Evolutionary conservation across 371 early-diverging fungal species (phyloP), one percentile per base, ranked within the genome.

Genomic region (Fennellomyces sp.): DNA sequence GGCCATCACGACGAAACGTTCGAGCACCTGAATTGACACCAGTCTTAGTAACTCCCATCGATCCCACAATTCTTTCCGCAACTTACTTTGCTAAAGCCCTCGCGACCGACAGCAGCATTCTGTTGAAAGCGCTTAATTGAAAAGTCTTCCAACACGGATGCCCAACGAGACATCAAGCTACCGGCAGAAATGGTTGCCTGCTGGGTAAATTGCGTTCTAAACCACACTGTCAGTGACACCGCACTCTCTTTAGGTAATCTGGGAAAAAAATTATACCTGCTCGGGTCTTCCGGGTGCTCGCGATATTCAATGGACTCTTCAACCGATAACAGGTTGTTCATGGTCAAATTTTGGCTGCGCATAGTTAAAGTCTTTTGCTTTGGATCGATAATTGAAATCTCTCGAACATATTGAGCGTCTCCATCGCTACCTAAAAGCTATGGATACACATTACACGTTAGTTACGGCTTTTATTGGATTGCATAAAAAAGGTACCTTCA

Each of bases 371-470:
- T 83, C 63, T 88, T 80, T 28, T 85, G 69, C 30, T 79, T 78
- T 6, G 94, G 95, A 68, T 97, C 94, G 45, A 95, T 86, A 26
- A 85, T 86, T 21, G 88, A 88, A 50, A 91, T 87, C 77, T 97
- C 97, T 52, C 91, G 88, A 58, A 95, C 93, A 66, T 91, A 96
- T 50, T 92, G 88, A 3, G 76, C 86, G 76, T 72, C 85, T 19
- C 21, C 23, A 68, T 60, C 72, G 23, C 75, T 74, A 25, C 90
- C 90, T 58, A 90, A 81, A 41, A 93, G 60, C 81, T 82, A 70
- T 26, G n/a, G n/a, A 62, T 31, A 55, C n/a, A 19, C 29, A 52
- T 54, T 19, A 35, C 12, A 17, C 25, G 17, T 39, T 4, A n/a
- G 52, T 52, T n/a, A 30, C 13, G 8, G 3, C 12, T 28, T 27